Base-by-base conservation (phyloP, 2,329 filamentous ascomycete genomes). In the Diaporthe eres region DNA sequence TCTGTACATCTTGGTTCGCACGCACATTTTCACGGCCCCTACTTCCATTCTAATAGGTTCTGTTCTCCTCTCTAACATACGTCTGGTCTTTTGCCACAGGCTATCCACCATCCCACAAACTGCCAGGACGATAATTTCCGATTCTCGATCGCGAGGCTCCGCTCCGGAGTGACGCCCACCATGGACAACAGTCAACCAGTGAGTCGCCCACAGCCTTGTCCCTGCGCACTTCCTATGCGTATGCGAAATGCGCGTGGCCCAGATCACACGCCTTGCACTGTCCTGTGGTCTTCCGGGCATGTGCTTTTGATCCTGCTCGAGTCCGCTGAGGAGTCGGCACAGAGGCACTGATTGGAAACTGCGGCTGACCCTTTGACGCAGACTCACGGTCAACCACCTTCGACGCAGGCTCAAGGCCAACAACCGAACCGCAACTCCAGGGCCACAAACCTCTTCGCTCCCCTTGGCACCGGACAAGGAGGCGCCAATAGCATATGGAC, bases 131-230 rank as follows among this genome's bases (percentile, higher is more conserved):
- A 67, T 42, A 71, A 70, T 55, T 68, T 42, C 73, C 74, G 31
- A 60, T 53, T 74, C 37, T 49, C 63, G 4, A 39, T 31, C 71
- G 37, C 70, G 70, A 53, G 60, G 70, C 76, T 74, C 76, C 71
- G 71, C 74, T 75, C 71, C 67, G 74, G 61, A 65, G 39, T 71
- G 63, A 71, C 42, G 74, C 74, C 74, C 76, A 60, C 70, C 74
- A 77, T 77, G 76, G 76, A 77, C 44, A 77, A 47, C 70, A 57
- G 49, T 37, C 71, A 73, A 73, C 15, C 47, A 65, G 76, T 77
- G 70, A 75, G 76, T 75, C 34, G 65, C 58, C 22, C 57, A 37
- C 25, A 53, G 39, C 76, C 60, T 58, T 10, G 39, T 60, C 34
- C 7, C 60, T 25, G 37, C n/a, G 63, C 55, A 25, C 25, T n/a